These are phyloP conservation scores for Darksidea phi DNA, from an alignment of 495 filamentous ascomycete species.

Conservation along the genomic window DNA sequence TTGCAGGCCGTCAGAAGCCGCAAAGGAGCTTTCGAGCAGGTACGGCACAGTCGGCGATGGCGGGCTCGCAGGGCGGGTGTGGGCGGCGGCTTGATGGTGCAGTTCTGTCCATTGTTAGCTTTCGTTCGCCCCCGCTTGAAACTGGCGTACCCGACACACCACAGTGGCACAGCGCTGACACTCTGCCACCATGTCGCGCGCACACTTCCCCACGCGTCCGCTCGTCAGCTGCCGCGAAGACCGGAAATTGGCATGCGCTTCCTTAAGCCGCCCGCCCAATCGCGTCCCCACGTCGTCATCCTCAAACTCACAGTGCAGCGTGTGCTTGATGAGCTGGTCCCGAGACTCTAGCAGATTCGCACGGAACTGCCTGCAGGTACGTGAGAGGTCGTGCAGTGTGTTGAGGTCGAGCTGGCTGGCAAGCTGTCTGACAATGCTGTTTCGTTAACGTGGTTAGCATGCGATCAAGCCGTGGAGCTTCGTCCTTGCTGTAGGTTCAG, in stretches of 20 bases:
- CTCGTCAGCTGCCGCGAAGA: slow-evolving; percentile 50
- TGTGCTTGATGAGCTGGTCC: slow-evolving; percentile 65
- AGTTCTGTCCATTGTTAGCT: slow-evolving; percentile 61
- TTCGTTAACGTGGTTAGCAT: slow-evolving; percentile 27
- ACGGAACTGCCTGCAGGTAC: slow-evolving; percentile 76
- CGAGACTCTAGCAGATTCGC: slow-evolving; percentile 73
- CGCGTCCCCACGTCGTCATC: slow-evolving; percentile 49
- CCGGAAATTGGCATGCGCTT: slow-evolving; percentile 31
- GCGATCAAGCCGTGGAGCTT: slow-evolving; percentile 16
- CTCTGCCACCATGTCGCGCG: slow-evolving; percentile 77
- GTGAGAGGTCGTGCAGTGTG: slow-evolving; percentile 74
- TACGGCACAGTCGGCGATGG: slow-evolving; percentile 73
- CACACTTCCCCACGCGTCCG: slow-evolving; percentile 72
- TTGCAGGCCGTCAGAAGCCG: slow-evolving; percentile 11
- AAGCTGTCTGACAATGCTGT: slow-evolving; percentile 73
- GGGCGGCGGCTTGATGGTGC: slow-evolving; percentile 73
- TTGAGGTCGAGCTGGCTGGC: slow-evolving; percentile 77
- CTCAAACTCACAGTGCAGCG: slow-evolving; percentile 77
- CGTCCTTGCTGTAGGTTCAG: slow-evolving; percentile 23
- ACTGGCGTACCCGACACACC: slow-evolving; percentile 66
- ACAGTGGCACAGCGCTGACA: slow-evolving; percentile 74
- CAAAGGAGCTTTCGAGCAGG: slow-evolving; percentile 68
- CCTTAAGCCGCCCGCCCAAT: slow-evolving; percentile 33
- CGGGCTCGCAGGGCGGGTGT: slow-evolving; percentile 60
- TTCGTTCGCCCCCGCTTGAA: background rate